Evolutionary conservation across 75 land plant genomes (phyloP).

Genomic region (Sequoia sempervirens): DNA sequence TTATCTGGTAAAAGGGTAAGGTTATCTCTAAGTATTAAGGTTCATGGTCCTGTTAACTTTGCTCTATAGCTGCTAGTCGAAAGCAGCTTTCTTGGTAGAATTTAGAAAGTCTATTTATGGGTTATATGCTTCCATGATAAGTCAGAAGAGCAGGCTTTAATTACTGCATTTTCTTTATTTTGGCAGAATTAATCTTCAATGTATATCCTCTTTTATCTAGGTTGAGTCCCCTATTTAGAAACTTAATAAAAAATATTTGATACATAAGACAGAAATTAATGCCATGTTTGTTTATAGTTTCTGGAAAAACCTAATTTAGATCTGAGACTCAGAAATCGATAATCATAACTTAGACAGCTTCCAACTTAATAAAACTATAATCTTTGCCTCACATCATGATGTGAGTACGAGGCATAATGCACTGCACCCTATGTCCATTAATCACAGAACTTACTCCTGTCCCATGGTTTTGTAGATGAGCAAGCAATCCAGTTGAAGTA

Average conservation of each 20-base stretch:
- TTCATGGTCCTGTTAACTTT: too few relatives aligned
- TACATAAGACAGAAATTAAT: not conserved
- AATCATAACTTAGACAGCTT: not conserved
- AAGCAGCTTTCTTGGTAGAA: not conserved
- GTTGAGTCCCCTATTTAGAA: not conserved
- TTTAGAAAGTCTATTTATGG: not conserved
- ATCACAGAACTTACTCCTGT: constrained; percentile 30
- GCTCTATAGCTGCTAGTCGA: not conserved
- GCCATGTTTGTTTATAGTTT: not conserved
- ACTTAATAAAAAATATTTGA: not conserved
- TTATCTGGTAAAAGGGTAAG: not conserved
- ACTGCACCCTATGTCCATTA: not conserved
- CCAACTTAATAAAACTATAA: not conserved
- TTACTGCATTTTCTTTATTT: not conserved
- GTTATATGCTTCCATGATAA: not conserved
- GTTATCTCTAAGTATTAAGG: not conserved
- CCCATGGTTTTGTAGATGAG: constrained; percentile 31
- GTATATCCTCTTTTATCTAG: not conserved
- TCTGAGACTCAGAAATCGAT: not conserved
- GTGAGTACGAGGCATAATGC: not conserved
- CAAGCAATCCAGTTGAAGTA: constrained; percentile 29
- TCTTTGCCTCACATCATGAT: not conserved
- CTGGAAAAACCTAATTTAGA: not conserved
- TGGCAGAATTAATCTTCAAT: not conserved
- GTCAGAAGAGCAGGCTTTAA: not conserved